Base-by-base conservation (phyloP, 768 basidiomycete genomes). In the Serendipita sp. region DNA sequence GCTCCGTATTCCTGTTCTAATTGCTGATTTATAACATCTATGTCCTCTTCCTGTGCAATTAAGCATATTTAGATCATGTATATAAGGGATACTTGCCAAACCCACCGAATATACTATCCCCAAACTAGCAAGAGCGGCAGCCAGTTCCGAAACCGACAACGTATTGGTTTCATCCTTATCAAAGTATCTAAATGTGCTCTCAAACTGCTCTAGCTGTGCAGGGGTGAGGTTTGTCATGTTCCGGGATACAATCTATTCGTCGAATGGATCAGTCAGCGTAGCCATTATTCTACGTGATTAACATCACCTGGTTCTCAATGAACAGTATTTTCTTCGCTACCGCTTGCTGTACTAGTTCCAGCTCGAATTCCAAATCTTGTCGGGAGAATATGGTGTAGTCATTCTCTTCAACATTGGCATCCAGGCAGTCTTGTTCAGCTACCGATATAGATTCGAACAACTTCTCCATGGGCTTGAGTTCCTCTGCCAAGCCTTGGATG, bases 181-280 rank as follows among this genome's bases (percentile, higher is more conserved):
- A 69, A 99, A 99, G 74, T 97, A 94, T 60, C 94, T 83, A 83
- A 99, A 98, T 0, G 93, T 95, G 70, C 86, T 83, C 72, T 98
- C 95, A 67, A 96, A 95, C 70, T 97, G 93, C 70, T 98, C 95
- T 24, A 98, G 78, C 70, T 93, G 91, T 14, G 91, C 93, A 0
- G 96, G 93, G 0, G 95, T 95, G 65, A 99, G 74, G 70, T 97
- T 96, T 26, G 91, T 88, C 82, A 90, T 85, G 68, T 90, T 91
- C 48, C 91, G 81, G 13, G 96, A 93, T 1, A 97, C 88, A 68
- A 96, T 90, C 91, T 98, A 67, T 34, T 24, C 17, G 31, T 26
- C 14, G n/a, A 58, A 58, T 38, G 38, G 7, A 38, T 38, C 38
- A 5, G 53, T 51, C 11, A 44, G 22, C 41, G 20, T 30, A 20